Evolutionary conservation across 2,329 filamentous ascomycete species (phyloP).

Genomic region (Paramyrothecium roridum): DNA sequence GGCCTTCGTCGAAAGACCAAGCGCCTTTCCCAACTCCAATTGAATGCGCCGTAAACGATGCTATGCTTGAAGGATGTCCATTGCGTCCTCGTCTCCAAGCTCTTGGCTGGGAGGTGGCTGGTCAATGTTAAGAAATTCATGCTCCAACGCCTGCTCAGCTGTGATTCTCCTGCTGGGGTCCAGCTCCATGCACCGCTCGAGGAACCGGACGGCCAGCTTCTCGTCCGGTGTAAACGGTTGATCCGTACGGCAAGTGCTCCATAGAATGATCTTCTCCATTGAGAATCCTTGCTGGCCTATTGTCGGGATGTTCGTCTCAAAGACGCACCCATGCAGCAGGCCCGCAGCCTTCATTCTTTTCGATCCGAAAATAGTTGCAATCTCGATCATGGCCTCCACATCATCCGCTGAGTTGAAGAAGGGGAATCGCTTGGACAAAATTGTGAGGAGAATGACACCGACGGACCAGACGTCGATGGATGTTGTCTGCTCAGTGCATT

Average conservation of each 20-base stretch:
- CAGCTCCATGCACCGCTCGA: conserved; percentile 70
- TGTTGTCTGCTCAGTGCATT: conserved; percentile 91
- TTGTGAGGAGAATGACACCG: conserved; percentile 94
- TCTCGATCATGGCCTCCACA: conserved; percentile 95
- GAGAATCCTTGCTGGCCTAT: conserved; percentile 82
- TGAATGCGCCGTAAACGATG: background rate
- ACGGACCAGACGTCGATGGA: conserved; percentile 97
- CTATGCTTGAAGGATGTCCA: conserved; percentile 42
- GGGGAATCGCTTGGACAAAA: conserved; percentile 87
- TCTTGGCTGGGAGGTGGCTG: conserved; percentile 21
- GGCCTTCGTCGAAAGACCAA: background rate
- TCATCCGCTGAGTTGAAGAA: conserved; percentile 99
- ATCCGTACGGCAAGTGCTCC: conserved; percentile 80
- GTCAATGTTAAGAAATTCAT: conserved; percentile 60
- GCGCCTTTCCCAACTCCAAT: background rate
- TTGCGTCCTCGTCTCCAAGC: conserved; percentile 48
- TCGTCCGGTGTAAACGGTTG: conserved; percentile 63
- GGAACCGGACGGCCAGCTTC: conserved; percentile 68
- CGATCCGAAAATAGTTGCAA: conserved; percentile 88
- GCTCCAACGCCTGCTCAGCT: conserved; percentile 68
- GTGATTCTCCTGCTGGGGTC: conserved; percentile 73
- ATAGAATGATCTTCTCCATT: conserved; percentile 90
- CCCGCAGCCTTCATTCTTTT: conserved; percentile 81
- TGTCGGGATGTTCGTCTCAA: conserved; percentile 90
- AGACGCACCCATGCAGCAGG: conserved; percentile 82